phyloP scores from a whole-genome alignment of 805 yeast species.

The Lachancea mirantina region DNA sequence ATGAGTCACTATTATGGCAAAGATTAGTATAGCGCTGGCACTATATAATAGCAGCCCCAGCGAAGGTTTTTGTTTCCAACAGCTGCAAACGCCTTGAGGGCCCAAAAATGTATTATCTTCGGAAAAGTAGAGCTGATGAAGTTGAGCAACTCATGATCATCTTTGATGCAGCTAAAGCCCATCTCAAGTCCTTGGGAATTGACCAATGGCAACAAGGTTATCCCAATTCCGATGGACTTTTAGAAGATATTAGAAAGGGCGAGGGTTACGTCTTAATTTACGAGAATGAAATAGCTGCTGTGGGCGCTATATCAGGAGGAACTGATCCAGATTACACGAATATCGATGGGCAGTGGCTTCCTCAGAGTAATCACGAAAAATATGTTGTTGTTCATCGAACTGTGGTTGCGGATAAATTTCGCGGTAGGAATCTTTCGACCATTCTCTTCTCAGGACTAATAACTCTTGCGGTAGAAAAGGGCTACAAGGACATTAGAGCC shows the following conservation, averaged over 20 bases:
- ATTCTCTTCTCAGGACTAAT: constrained; percentile 1
- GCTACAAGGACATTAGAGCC: constrained; percentile 3
- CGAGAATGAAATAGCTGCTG: constrained; percentile 2
- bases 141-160: not conserved
- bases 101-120: constrained; percentile 1
- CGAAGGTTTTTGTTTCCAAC: too few relatives aligned
- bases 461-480: not conserved
- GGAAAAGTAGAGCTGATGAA: constrained; percentile 1
- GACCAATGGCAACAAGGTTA: constrained; percentile 7
- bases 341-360: constrained; percentile 3
- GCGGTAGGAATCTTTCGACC: not conserved
- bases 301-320: constrained; percentile 2
- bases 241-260: not conserved
- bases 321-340: constrained; percentile 3
- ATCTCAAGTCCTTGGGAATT: constrained; percentile 2
- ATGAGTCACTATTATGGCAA: too few relatives aligned
- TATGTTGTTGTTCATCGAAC: constrained; percentile 5
- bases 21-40: too few relatives aligned
- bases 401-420: constrained; percentile 2
- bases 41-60: too few relatives aligned
- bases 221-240: not conserved
- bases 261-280: constrained; percentile 2
- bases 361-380: not conserved
- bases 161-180: constrained; percentile 1
- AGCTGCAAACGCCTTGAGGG: too few relatives aligned